Evolutionary conservation across 345 rosid species (phyloP).

Genomic region (Cardamine occulta): DNA sequence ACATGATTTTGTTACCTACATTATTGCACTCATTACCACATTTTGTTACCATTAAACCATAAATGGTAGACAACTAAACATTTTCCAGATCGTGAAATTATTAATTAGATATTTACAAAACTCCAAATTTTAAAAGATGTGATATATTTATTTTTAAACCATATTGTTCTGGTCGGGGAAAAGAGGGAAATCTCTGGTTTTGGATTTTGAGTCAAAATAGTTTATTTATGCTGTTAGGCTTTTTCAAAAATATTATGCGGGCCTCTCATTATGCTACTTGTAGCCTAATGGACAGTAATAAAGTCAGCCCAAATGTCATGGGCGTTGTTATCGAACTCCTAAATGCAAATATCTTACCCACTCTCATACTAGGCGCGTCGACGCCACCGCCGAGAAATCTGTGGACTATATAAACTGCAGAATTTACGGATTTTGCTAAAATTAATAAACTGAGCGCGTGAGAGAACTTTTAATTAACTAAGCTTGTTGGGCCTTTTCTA

Average conservation of each 20-base stretch:
- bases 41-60: background rate
- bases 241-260: background rate
- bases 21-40: background rate
- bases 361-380: background rate
- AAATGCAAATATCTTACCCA: background rate
- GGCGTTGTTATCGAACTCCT: background rate
- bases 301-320: background rate
- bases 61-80: background rate
- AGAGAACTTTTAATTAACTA: background rate
- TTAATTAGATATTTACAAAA: no score
- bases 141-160: no score
- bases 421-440: background rate
- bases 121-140: no score
- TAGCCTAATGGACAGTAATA: background rate
- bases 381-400: background rate
- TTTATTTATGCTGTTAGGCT: background rate
- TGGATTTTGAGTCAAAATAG: background rate
- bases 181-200: background rate
- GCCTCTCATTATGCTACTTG: background rate
- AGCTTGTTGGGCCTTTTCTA: background rate
- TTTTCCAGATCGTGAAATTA: background rate
- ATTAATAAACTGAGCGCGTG: conserved; percentile 2
- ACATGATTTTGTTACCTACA: background rate
- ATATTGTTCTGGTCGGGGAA: background rate
- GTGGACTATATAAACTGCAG: background rate